Evolutionary conservation across 805 yeast genomes (phyloP), one percentile per base, ranked within the genome.

Genomic region (Groenewaldozyma salmanticensis): DNA sequence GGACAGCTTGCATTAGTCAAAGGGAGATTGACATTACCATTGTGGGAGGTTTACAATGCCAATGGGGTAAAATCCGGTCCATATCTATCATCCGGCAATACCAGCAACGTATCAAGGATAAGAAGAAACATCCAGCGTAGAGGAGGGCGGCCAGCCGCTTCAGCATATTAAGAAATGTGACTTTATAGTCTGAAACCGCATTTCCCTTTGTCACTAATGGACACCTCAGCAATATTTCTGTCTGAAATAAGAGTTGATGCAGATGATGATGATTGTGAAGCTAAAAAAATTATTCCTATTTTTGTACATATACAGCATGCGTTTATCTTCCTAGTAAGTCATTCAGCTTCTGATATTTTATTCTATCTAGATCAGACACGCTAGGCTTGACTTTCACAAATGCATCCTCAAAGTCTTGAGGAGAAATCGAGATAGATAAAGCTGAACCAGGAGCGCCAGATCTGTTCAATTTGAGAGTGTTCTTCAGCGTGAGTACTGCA

Each of bases 341-440:
- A 20, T 44, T 44, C 43, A 48, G 36, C 17, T 27, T 67, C 44
- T 84, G 92, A 57, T 88, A 88, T 54, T 79, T 82, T 33, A 66
- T 52, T 47, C 96, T 72, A 55, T 88, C 96, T 46, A 68, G 71
- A 55, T 86, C 96, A 50, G 87, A 79, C 4, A 90, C 98, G 58
- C 94, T 82, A 1, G 97, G 96, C 47, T 81, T 79, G 16, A 92
- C 85, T 47, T 75, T 76, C 24, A 66, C 65, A 45, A 92, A 70
- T 0, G 97, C 96, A 6, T 50, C 54, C 31, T 68, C 67, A 52
- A 90, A 90, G 58, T 92, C 95, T 1, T 64, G 70, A 42, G 57
- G 57, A 0, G 79, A 73, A 5, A 90, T 95, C 15, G 61, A 63
- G 21, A 35, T 49, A 53, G 48, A 39, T 9, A 35, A 49, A 3